Conservation (phyloP, 2,329 filamentous ascomycete species). For the Setomelanomma holmii region DNA sequence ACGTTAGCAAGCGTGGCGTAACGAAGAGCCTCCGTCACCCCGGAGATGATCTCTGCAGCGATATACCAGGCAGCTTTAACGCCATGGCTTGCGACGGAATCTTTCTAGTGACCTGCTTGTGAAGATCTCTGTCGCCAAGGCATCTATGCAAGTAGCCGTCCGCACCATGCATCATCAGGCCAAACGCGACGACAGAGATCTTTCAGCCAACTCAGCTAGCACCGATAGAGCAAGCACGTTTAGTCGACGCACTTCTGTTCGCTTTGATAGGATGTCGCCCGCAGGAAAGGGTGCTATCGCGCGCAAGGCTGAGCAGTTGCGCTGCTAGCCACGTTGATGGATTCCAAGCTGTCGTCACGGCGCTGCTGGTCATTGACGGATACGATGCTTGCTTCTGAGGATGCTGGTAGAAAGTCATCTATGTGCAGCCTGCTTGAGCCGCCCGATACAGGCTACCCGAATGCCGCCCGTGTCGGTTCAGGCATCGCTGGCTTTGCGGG, state of each 20-base stretch:
- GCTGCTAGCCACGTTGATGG: conserved; percentile 34
- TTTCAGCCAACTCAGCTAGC: conserved; percentile 37
- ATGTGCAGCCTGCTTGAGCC: conserved; percentile 6
- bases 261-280: conserved; percentile 18
- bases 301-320: conserved; percentile 27
- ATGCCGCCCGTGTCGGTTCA: conserved; percentile 24
- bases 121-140: conserved; percentile 25
- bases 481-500: conserved; percentile 15
- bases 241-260: conserved; percentile 11
- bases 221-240: conserved; percentile 34
- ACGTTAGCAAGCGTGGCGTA: not conserved
- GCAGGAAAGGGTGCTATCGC: conserved; percentile 7
- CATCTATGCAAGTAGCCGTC: conserved; percentile 38
- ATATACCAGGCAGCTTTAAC: not conserved
- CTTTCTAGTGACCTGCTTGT: conserved; percentile 7
- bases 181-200: conserved; percentile 35
- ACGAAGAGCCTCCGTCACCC: not conserved
- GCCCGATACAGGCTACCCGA: conserved; percentile 6
- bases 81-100: conserved; percentile 16
- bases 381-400: conserved; percentile 17
- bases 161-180: conserved; percentile 31
- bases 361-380: conserved; percentile 16
- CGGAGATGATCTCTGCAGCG: not conserved
- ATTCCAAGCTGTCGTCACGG: conserved; percentile 16
- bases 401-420: conserved; percentile 4